Evolutionary conservation across 2,329 filamentous ascomycete species (phyloP).

Genomic region (Pezicula neosporulosa): DNA sequence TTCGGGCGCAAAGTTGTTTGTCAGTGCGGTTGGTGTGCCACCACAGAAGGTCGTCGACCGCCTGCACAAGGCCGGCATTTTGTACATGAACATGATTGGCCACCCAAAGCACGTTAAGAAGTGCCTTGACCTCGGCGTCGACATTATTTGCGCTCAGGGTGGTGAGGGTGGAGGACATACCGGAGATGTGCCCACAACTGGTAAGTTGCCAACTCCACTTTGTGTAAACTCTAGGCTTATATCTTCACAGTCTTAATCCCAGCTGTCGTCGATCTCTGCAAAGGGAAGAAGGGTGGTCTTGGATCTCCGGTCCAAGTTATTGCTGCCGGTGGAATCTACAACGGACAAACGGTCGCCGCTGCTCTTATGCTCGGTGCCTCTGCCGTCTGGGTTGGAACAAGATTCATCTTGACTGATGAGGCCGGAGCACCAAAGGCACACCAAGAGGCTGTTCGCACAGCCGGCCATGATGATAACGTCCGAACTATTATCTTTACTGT

Average conservation of each 20-base stretch:
- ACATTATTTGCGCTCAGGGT: slow-evolving; percentile 98
- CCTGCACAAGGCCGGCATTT: slow-evolving; percentile 80
- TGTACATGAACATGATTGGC: slow-evolving; percentile 99
- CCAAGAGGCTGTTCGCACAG: slow-evolving; percentile 91
- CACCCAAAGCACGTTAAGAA: slow-evolving; percentile 99
- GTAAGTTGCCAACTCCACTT: background rate
- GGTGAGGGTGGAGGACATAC: slow-evolving; percentile 97
- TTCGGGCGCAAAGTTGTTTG: slow-evolving; percentile 86
- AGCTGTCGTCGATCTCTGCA: slow-evolving; percentile 77
- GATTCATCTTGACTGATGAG: slow-evolving; percentile 92
- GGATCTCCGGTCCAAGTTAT: slow-evolving; percentile 86
- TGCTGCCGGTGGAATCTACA: slow-evolving; percentile 91
- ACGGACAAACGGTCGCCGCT: slow-evolving; percentile 85
- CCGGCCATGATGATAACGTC: slow-evolving; percentile 92
- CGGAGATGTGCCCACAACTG: slow-evolving; percentile 80
- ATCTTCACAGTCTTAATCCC: slow-evolving; percentile 73
- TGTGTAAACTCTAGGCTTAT: background rate
- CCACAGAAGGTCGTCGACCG: slow-evolving; percentile 85
- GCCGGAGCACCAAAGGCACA: slow-evolving; percentile 90
- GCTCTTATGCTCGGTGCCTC: slow-evolving; percentile 88
- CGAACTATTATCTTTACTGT: slow-evolving; percentile 95
- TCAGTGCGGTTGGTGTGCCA: slow-evolving; percentile 92
- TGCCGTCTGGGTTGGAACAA: slow-evolving; percentile 94
- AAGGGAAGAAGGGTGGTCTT: slow-evolving; percentile 79
- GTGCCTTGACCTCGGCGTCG: slow-evolving; percentile 85